Evolutionary conservation across 1,139 yeast species (phyloP).

Genomic region (Suhomyces guaymorum): DNA sequence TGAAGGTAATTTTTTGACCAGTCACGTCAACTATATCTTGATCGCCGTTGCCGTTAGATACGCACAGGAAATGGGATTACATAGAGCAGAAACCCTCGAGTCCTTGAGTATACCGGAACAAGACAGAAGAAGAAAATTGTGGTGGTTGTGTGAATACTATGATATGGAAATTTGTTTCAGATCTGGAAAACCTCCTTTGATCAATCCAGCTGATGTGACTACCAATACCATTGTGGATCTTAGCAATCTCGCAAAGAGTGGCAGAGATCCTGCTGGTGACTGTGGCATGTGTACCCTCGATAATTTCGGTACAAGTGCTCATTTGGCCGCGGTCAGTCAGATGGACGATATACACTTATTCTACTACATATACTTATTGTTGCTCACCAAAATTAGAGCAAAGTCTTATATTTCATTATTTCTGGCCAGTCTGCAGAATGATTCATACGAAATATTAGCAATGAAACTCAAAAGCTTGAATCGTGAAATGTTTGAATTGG

Average conservation of each 20-base stretch:
- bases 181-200: conserved; percentile 60
- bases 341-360: conserved; percentile 1
- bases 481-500: conserved; percentile 18
- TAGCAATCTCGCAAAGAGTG: neutral
- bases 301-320: conserved; percentile 3
- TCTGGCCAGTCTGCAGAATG: conserved; percentile 27
- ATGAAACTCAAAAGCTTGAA: conserved; percentile 14
- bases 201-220: conserved; percentile 49
- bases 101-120: conserved; percentile 41
- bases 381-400: conserved; percentile 30
- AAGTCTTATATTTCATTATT: conserved; percentile 32
- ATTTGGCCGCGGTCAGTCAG: conserved; percentile 1
- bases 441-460: conserved; percentile 11
- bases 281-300: neutral
- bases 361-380: conserved; percentile 18
- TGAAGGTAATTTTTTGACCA: conserved; percentile 43
- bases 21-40: conserved; percentile 47
- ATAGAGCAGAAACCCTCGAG: conserved; percentile 52
- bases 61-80: conserved; percentile 68
- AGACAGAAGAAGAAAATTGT: conserved; percentile 41
- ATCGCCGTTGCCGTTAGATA: conserved; percentile 55
- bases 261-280: too few relatives aligned
- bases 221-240: conserved; percentile 12
- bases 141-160: conserved; percentile 57
- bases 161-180: conserved; percentile 59